Conservation (phyloP, 1,139 yeast genomes). For the Geotrichum klebahnii region DNA sequence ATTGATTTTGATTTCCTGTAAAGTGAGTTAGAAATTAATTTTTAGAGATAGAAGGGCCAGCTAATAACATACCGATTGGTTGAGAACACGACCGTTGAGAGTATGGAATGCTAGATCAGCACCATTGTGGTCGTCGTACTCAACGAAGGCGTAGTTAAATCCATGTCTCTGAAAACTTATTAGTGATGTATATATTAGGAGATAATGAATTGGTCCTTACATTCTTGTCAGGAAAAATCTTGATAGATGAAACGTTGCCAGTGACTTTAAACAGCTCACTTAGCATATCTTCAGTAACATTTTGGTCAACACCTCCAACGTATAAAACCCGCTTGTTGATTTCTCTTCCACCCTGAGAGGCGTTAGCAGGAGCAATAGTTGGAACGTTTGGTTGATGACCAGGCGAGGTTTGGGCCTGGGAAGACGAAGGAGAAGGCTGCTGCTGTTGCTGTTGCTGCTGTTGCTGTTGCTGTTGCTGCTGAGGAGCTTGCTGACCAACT, state of each 20-base stretch:
- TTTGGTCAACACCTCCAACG: constrained; percentile 68
- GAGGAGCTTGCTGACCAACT: background rate
- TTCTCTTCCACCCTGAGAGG: constrained; percentile 77
- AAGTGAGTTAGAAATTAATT: background rate
- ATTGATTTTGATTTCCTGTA: constrained; percentile 55
- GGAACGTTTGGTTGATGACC: background rate
- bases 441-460: background rate
- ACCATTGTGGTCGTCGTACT: constrained; percentile 54
- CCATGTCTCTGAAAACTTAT: constrained; percentile 40
- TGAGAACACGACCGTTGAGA: constrained; percentile 50
- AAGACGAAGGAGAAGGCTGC: background rate
- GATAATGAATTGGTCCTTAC: constrained; percentile 9
- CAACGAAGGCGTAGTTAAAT: constrained; percentile 79
- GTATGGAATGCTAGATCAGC: constrained; percentile 63
- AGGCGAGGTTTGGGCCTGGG: background rate
- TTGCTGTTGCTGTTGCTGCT: background rate
- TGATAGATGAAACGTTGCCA: constrained; percentile 47
- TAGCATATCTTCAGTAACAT: constrained; percentile 60
- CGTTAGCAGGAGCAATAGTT: constrained; percentile 54
- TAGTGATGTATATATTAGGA: background rate
- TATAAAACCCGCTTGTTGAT: constrained; percentile 67
- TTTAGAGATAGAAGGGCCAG: too few species aligned
- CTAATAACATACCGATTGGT: constrained; percentile 19
- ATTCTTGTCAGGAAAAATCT: constrained; percentile 71
- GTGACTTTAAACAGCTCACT: constrained; percentile 59